Conservation (phyloP, 1,139 yeast genomes). For the Tardiomyces digboiensis region DNA sequence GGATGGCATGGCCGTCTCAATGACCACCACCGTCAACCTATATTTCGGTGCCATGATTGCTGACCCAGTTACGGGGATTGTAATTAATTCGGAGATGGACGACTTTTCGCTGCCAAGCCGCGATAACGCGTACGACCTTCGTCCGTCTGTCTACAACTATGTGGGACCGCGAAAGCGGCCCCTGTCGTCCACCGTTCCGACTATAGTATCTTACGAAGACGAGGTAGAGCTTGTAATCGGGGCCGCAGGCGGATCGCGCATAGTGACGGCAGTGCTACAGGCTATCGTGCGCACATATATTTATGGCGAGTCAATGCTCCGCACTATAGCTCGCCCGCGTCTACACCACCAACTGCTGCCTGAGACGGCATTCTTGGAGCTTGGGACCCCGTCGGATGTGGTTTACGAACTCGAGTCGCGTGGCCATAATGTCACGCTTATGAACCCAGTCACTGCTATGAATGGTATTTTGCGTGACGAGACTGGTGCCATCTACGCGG, state of each 20-base stretch:
- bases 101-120: slow-evolving; percentile 73
- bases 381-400: slow-evolving; percentile 28
- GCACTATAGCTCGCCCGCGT: slow-evolving; percentile 69
- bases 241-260: slow-evolving; percentile 92
- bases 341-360: slow-evolving; percentile 88
- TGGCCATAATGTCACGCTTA: slow-evolving; percentile 33
- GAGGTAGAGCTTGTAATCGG: slow-evolving; percentile 65
- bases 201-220: slow-evolving; percentile 46
- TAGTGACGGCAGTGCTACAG: slow-evolving; percentile 76
- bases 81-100: slow-evolving; percentile 90
- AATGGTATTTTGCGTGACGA: slow-evolving; percentile 35
- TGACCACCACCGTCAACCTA: slow-evolving; percentile 89
- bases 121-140: slow-evolving; percentile 68
- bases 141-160: slow-evolving; percentile 74
- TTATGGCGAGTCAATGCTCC: slow-evolving; percentile 47
- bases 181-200: slow-evolving; percentile 73
- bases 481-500: slow-evolving; percentile 38
- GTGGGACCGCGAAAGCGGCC: slow-evolving; percentile 75
- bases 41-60: slow-evolving; percentile 75
- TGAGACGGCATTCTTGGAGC: slow-evolving; percentile 53
- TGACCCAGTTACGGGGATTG: slow-evolving; percentile 73
- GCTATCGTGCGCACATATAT: slow-evolving; percentile 61
- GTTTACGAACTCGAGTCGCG: slow-evolving; percentile 23
- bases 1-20: slow-evolving; percentile 60
- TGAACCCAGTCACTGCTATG: slow-evolving; percentile 37